These are phyloP conservation scores for Nepenthes alata DNA, from an alignment of 179 eudicot genomes.

Conservation along the genomic window DNA sequence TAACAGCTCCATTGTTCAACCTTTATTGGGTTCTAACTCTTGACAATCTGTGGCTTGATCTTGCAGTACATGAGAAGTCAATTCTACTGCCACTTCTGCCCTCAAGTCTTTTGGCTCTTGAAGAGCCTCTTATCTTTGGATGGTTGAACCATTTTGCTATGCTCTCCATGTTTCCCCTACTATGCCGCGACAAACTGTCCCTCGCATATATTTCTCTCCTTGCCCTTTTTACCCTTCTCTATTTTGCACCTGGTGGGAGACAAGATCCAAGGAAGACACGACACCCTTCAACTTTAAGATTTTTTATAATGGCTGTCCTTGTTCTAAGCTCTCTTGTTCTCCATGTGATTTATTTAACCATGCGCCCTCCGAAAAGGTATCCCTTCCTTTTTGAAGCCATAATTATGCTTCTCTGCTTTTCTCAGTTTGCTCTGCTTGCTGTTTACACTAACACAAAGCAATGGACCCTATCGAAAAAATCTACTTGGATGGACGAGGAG, in stretches of 20 bases:
- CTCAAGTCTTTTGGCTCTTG: constrained; percentile 73
- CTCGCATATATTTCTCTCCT: constrained; percentile 50
- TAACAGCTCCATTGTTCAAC: too few species aligned
- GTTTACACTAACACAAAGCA: constrained; percentile 62
- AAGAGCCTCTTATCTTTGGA: constrained; percentile 61
- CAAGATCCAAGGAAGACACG: constrained; percentile 6
- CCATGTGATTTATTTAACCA: constrained; percentile 47
- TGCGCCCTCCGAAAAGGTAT: constrained; percentile 63
- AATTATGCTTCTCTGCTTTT: constrained; percentile 76
- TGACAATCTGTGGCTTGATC: background rate
- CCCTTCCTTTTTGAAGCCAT: constrained; percentile 88
- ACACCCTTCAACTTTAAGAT: constrained; percentile 12
- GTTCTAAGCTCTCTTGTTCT: constrained; percentile 37
- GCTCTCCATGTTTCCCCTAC: constrained; percentile 88
- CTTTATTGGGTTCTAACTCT: background rate
- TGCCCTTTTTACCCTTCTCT: constrained; percentile 51
- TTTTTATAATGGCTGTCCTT: constrained; percentile 19
- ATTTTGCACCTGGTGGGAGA: constrained; percentile 48
- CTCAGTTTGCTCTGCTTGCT: constrained; percentile 61
- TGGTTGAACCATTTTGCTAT: constrained; percentile 62
- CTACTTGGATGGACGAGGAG: constrained; percentile 22
- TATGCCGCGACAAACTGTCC: constrained; percentile 55
- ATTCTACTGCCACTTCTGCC: constrained; percentile 85
- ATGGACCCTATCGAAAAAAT: constrained; percentile 40
- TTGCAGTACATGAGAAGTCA: constrained; percentile 93